Percentiles rank a stretch among this genome's conserved stretches.
Evolutionary conservation across 768 basidiomycete species (phyloP).

Genomic region (Kockovaella imperatae): DNA sequence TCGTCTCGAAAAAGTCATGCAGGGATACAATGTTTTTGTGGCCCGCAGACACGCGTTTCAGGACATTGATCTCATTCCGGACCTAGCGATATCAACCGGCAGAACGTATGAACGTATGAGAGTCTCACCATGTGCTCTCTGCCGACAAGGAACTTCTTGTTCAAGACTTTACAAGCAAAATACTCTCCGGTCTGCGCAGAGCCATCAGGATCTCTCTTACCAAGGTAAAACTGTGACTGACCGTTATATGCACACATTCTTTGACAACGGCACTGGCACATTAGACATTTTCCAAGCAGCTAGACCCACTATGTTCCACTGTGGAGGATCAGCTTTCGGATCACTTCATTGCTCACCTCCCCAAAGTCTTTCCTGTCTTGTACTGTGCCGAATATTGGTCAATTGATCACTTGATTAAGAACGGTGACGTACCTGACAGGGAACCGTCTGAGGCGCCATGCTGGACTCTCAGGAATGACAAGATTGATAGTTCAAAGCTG

Average conservation of each 20-base stretch:
- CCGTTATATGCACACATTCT: conserved; percentile 80
- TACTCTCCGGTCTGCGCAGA: conserved; percentile 64
- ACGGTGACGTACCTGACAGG: conserved; percentile 37
- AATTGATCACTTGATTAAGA: neutral
- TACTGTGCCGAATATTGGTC: conserved; percentile 13
- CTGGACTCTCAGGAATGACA: neutral
- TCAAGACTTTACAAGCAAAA: conserved; percentile 98
- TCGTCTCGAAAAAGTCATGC: conserved; percentile 94
- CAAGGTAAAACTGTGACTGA: conserved; percentile 5
- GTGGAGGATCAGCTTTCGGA: conserved; percentile 47
- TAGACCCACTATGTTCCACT: conserved; percentile 70
- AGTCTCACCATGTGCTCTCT: conserved; percentile 61
- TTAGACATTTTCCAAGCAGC: conserved; percentile 2
- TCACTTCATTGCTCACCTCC: conserved; percentile 29
- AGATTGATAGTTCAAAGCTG: neutral
- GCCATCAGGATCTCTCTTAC: neutral
- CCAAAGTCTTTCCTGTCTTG: conserved; percentile 43
- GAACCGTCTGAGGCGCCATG: conserved; percentile 41
- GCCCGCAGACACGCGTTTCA: conserved; percentile 87
- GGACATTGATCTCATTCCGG: conserved; percentile 90
- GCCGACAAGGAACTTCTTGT: conserved; percentile 61
- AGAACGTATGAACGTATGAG: neutral
- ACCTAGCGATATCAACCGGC: conserved; percentile 52
- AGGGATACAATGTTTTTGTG: conserved; percentile 85
- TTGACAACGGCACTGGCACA: conserved; percentile 42